Base-by-base conservation (phyloP, 495 filamentous ascomycete genomes). In the Aspergillus wentii region DNA sequence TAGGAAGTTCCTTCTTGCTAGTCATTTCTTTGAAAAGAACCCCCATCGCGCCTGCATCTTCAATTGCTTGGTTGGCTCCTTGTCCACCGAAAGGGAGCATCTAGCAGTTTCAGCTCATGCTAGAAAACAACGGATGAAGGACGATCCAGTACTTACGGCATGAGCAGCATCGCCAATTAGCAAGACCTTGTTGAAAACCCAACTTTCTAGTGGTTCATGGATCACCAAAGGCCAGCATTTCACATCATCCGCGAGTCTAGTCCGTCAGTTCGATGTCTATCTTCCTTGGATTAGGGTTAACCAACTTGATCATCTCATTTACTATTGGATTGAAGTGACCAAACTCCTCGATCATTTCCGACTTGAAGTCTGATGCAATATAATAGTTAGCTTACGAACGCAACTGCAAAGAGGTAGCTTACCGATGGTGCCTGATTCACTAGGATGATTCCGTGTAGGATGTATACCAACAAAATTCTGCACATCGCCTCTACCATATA, bases 141-240 rank as follows among this genome's bases (percentile, higher is more conserved):
- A 11, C 8, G 1, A 2, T 25, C 22, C 32, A 18, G 31, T 30
- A 15, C 44, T 11, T 48, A 71, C 66, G 8, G 71, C 62, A 52
- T 74, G 74, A 8, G 66, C 72, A 1, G 71, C 71, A 35, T 75
- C 70, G 11, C 73, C 71, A 8, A 70, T 54, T 3, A 74, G 51
- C 7, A 68, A 44, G 17, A 72, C 35, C 13, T 56, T 66, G 3
- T 56, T 56, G n/a, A 56, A 59, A 17, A 48, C 42, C 60, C 66
- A 72, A 1, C 40, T 54, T n/a, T 32, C 11, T 3, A 61, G 35
- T 0, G 59, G 57, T 6, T 49, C 37, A 3, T 59, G 64, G 15
- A 57, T 58, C 6, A 64, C 53, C 9, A 77, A 51, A 8, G 61
- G 61, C 68, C 68, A 77, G 9, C 52, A 52, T 31, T 66, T 69